Percentiles rank a stretch among this genome's conserved stretches.
Evolutionary conservation across 495 filamentous ascomycete genomes (phyloP).

Genomic region (Niebla homalea): DNA sequence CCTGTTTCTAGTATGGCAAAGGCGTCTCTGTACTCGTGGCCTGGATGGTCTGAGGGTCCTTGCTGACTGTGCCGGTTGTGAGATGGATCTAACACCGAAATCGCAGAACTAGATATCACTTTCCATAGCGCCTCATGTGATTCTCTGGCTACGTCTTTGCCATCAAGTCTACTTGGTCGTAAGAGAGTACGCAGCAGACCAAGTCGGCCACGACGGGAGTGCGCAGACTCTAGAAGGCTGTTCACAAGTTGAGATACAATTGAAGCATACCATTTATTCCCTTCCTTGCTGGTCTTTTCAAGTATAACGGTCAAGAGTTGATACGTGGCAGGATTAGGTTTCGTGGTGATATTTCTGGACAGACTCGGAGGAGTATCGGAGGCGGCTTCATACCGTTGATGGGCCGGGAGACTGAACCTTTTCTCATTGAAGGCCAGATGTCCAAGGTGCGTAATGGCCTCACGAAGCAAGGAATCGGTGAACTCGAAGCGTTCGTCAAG

Average conservation of each 20-base stretch:
- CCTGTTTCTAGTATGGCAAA: slow-evolving; percentile 54
- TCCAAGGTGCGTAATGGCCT: slow-evolving; percentile 53
- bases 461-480: slow-evolving; percentile 44
- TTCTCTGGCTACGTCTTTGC: background rate
- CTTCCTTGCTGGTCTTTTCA: background rate
- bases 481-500: slow-evolving; percentile 30
- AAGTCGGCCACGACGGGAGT: slow-evolving; percentile 31
- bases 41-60: slow-evolving; percentile 5
- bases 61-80: background rate
- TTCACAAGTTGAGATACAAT: slow-evolving; percentile 5
- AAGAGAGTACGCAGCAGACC: slow-evolving; percentile 32
- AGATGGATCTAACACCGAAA: slow-evolving; percentile 12
- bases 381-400: slow-evolving; percentile 29
- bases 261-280: background rate
- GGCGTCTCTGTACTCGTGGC: slow-evolving; percentile 52
- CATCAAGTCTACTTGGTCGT: slow-evolving; percentile 13
- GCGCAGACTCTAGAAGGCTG: slow-evolving; percentile 13
- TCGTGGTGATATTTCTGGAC: slow-evolving; percentile 4
- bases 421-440: slow-evolving; percentile 69
- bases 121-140: slow-evolving; percentile 22
- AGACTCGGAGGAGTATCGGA: slow-evolving; percentile 39
- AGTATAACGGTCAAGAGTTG: slow-evolving; percentile 13
- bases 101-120: slow-evolving; percentile 24
- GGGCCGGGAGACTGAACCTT: slow-evolving; percentile 33
- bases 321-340: slow-evolving; percentile 10